phyloP scores from a whole-genome alignment of 2,329 filamentous ascomycete species.

The Fusarium guadeloupense region DNA sequence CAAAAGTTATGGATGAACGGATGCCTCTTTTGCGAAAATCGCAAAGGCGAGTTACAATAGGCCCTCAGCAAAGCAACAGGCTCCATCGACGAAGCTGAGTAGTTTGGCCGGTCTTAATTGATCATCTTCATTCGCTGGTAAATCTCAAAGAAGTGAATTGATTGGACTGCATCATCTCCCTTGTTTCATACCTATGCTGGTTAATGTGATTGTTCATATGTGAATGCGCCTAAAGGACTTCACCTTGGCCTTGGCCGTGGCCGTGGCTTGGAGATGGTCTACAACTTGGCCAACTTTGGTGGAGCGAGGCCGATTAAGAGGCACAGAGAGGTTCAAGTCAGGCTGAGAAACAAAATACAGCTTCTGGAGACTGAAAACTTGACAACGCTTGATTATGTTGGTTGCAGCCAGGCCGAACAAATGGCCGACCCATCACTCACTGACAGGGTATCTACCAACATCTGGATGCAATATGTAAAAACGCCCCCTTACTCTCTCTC shows the following conservation, averaged over 20 bases:
- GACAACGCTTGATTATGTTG: constrained; percentile 23
- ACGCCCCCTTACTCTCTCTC: neutral
- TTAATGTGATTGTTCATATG: neutral
- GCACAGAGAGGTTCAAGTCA: neutral
- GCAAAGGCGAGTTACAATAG: constrained; percentile 25
- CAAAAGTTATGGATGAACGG: neutral
- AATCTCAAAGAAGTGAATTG: neutral
- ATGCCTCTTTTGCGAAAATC: constrained; percentile 2
- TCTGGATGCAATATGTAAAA: constrained; percentile 26
- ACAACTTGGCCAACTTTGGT: constrained; percentile 15
- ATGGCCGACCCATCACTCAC: constrained; percentile 15
- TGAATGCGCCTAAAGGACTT: neutral
- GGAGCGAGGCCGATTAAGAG: constrained; percentile 14
- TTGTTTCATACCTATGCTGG: neutral
- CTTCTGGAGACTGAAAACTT: neutral
- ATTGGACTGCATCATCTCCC: neutral
- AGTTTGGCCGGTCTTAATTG: neutral
- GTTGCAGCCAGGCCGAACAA: constrained; percentile 17
- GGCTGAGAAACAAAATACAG: neutral
- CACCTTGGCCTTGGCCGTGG: constrained; percentile 5
- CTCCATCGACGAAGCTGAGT: neutral
- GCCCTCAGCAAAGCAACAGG: neutral
- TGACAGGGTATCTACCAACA: constrained; percentile 37
- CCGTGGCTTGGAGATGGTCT: constrained; percentile 25
- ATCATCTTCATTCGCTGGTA: neutral